Evolutionary conservation across 2,329 filamentous ascomycete species (phyloP).

Genomic region (Colletotrichum falcatum): DNA sequence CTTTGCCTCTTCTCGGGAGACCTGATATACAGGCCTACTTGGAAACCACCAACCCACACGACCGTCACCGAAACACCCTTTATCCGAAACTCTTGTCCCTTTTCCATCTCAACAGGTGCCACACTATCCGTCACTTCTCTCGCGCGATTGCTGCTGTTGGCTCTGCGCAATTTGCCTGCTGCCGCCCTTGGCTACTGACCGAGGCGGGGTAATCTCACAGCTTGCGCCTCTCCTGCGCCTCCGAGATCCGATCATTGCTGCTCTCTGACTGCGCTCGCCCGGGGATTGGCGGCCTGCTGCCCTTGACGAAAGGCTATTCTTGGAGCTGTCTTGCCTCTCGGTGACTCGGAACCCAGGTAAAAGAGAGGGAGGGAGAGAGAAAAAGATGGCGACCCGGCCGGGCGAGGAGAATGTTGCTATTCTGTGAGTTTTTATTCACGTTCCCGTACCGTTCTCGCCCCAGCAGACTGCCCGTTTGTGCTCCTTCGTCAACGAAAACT

Average conservation of each 20-base stretch:
- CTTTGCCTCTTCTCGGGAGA: neutral
- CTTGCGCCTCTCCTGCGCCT: constrained; percentile 27
- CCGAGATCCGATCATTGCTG: constrained; percentile 7
- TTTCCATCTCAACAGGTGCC: constrained; percentile 12
- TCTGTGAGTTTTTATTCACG: constrained; percentile 55
- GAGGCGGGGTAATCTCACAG: constrained; percentile 37
- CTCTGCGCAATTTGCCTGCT: constrained; percentile 10
- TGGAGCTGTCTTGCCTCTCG: constrained; percentile 10
- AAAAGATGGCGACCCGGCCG: constrained; percentile 58
- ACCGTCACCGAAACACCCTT: neutral
- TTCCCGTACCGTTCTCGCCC: neutral
- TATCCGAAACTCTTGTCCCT: constrained; percentile 18
- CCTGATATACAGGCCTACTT: constrained; percentile 15
- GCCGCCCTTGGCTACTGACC: constrained; percentile 38
- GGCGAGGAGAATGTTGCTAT: constrained; percentile 65
- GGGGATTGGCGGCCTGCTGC: neutral
- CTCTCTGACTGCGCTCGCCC: neutral
- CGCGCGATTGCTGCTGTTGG: constrained; percentile 1
- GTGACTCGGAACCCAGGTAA: neutral
- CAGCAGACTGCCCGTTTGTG: neutral
- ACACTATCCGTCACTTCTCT: constrained; percentile 5
- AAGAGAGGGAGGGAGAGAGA: too few relatives aligned
- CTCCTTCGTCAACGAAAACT: neutral
- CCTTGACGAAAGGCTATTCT: constrained; percentile 24
- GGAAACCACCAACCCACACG: constrained; percentile 11